Base-by-base conservation (phyloP, 1,284 basidiomycete species). In the Fistulinella cinereoalba region DNA sequence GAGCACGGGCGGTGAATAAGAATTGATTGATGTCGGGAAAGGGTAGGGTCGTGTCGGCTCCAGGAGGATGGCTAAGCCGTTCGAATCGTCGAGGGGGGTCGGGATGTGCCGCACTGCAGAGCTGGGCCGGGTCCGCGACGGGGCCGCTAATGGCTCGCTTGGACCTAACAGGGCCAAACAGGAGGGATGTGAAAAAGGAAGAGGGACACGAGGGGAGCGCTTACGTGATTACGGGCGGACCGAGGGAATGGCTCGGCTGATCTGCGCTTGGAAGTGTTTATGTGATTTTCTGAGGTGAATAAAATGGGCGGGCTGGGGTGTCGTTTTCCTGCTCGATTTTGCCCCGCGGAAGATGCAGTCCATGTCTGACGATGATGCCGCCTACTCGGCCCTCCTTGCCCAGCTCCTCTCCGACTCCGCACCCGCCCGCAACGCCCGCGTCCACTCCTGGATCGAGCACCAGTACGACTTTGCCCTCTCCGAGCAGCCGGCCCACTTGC, bases 371-470 rank as follows among this genome's bases (percentile, higher is more conserved):
- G 62, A 64, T 48, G 62, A 64, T 29, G 51, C 46, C 0, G 62
- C 65, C 0, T 64, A 66, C 37, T 62, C 64, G 10, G 52, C 44
- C 0, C 47, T 64, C 6, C 64, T 64, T 34, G 43, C 54, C 0
- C 65, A 64, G 12, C 54, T 68, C 1, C 51, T 64, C 43, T 51
- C 56, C 0, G 62, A 58, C 43, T 49, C 58, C 0, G 42, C 65
- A 4, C 8, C 41, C 0, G 28, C 56, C 1, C 64, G 65, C 51
- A 54, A 64, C 6, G 59, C 62, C 0, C 58, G 62, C 4, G 56
- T 64, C 0, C 64, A 64, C 34, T 67, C 65, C 0, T 64, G 62
- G 65, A 64, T 64, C 21, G 62, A 64, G 36, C 64, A 68, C 21
- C 62, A 64, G 16, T 64, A 64, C 40, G 66, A 64, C 52, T 64